Conservation (phyloP, 805 yeast genomes). For the Candida alai region DNA sequence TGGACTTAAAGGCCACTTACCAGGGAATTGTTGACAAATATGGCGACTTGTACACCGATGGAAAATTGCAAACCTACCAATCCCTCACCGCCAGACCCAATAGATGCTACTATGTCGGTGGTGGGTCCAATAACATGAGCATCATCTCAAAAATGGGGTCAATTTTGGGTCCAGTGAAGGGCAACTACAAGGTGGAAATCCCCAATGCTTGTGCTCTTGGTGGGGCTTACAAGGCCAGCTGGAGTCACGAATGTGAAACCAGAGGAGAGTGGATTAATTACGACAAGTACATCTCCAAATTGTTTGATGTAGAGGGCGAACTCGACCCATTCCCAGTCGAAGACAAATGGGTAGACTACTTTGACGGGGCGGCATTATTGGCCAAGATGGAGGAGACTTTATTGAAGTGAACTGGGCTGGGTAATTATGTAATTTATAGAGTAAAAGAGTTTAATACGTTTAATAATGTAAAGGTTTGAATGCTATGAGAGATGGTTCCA, state of each 20-base stretch:
- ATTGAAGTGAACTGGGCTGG: constrained; percentile 2
- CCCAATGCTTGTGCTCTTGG: constrained; percentile 92
- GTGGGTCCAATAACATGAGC: constrained; percentile 70
- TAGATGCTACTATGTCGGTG: constrained; percentile 80
- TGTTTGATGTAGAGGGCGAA: constrained; percentile 47
- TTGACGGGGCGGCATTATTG: constrained; percentile 50
- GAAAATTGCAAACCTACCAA: constrained; percentile 40
- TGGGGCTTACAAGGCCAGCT: constrained; percentile 81
- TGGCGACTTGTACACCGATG: constrained; percentile 48
- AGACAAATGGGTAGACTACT: constrained; percentile 47
- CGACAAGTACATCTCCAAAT: constrained; percentile 32
- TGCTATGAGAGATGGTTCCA: no score
- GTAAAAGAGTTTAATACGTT: no score
- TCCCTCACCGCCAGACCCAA: constrained; percentile 56
- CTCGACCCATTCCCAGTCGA: constrained; percentile 39
- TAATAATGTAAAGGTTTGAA: no score
- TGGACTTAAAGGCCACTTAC: constrained; percentile 18
- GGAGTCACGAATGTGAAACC: constrained; percentile 49
- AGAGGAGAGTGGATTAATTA: constrained; percentile 38
- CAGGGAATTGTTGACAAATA: constrained; percentile 26
- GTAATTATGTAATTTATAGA: no score
- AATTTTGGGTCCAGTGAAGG: constrained; percentile 62
- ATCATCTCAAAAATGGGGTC: constrained; percentile 67
- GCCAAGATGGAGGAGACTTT: constrained; percentile 39
- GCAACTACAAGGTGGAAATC: constrained; percentile 68